Evolutionary conservation across 2,329 filamentous ascomycete species (phyloP).

Genomic region (Didymella exigua): DNA sequence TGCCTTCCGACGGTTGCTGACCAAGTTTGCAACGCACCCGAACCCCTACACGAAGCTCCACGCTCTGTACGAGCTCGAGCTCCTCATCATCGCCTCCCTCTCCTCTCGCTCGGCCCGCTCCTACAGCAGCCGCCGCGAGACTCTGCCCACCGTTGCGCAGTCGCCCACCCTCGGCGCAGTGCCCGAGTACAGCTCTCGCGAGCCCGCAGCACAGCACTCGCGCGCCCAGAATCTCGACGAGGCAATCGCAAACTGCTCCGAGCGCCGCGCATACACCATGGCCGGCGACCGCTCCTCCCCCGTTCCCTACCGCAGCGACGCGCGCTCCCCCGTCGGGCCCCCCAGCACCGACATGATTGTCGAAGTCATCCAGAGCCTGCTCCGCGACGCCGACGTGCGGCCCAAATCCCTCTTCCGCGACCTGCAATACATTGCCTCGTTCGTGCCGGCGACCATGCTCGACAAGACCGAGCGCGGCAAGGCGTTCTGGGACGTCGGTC

Average conservation of each 20-base stretch:
- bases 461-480: slow-evolving; percentile 68
- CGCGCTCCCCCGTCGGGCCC: slow-evolving; percentile 46
- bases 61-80: slow-evolving; percentile 80
- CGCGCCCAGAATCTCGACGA: slow-evolving; percentile 63
- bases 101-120: slow-evolving; percentile 60
- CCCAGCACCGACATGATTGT: slow-evolving; percentile 53
- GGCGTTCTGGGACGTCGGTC: slow-evolving; percentile 87
- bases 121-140: slow-evolving; percentile 48
- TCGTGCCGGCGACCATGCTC: slow-evolving; percentile 62
- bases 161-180: slow-evolving; percentile 53
- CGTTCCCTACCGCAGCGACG: slow-evolving; percentile 37
- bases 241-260: slow-evolving; percentile 71
- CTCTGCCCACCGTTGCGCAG: slow-evolving; percentile 51
- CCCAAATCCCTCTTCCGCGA: slow-evolving; percentile 57
- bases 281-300: slow-evolving; percentile 49
- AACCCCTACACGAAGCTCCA: slow-evolving; percentile 87
- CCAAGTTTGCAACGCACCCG: slow-evolving; percentile 85
- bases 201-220: slow-evolving; percentile 49
- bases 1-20: slow-evolving; percentile 78
- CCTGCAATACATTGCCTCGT: slow-evolving; percentile 63
- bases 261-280: slow-evolving; percentile 67
- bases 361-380: slow-evolving; percentile 51
- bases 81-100: slow-evolving; percentile 78
- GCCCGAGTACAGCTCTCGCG: slow-evolving; percentile 53
- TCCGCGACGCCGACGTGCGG: slow-evolving; percentile 52